A percentile compares a stretch with the other conserved stretches of the same genome.
These are phyloP conservation scores for Aspergillus brunneoviolaceus DNA, from an alignment of 2,329 filamentous ascomycete species.

Conservation along the genomic window DNA sequence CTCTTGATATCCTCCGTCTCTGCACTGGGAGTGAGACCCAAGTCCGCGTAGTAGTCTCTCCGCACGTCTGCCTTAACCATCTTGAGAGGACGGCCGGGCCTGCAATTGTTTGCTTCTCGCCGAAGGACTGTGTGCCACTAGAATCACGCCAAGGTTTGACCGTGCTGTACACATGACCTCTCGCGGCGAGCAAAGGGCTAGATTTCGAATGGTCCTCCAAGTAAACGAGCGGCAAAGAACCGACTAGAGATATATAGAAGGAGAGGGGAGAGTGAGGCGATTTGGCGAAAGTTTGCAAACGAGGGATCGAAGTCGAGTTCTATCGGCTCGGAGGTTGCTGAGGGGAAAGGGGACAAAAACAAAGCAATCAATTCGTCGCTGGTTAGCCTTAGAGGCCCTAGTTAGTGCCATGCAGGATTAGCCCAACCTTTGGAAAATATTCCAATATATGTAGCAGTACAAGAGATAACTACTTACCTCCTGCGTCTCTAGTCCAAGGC, in stretches of 20 bases:
- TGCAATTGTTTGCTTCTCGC: conserved; percentile 6
- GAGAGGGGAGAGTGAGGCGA: neutral
- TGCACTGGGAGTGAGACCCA: conserved; percentile 68
- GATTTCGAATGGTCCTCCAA: conserved; percentile 1
- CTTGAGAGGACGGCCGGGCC: conserved; percentile 29
- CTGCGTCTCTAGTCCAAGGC: neutral
- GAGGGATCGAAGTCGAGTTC: neutral
- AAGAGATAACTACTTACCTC: neutral
- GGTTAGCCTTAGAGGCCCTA: neutral
- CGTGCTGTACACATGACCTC: conserved; percentile 24
- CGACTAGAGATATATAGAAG: neutral
- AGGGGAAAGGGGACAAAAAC: neutral
- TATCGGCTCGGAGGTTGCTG: neutral
- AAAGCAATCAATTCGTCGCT: neutral
- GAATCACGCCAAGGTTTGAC: conserved; percentile 12
- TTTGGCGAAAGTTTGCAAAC: neutral
- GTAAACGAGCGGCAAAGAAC: neutral
- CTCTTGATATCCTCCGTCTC: conserved; percentile 77
- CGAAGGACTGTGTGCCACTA: conserved; percentile 14
- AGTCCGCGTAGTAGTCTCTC: conserved; percentile 81
- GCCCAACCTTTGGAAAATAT: neutral
- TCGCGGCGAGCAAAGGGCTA: neutral
- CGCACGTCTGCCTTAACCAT: conserved; percentile 69
- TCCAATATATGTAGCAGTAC: neutral
- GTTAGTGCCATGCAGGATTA: neutral